A percentile compares a stretch with the other conserved stretches of the same genome.
These are phyloP conservation scores for Pichia deserticola DNA, from an alignment of 805 yeast genomes.

Conservation along the genomic window DNA sequence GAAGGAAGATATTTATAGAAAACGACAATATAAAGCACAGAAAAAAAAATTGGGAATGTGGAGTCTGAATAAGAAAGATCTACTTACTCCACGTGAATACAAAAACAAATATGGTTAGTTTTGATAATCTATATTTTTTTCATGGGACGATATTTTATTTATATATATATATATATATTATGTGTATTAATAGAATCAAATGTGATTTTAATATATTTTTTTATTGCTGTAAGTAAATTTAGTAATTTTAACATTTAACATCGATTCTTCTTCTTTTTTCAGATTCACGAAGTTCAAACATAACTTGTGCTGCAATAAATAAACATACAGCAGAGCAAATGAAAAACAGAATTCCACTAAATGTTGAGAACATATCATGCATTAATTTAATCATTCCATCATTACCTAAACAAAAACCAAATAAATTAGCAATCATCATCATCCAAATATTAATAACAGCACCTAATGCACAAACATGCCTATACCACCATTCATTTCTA, in stretches of 20 bases:
- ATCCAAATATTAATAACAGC: constrained; percentile 89
- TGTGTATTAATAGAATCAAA: not conserved
- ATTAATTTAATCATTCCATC: constrained; percentile 72
- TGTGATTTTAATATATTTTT: not conserved
- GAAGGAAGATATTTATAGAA: constrained; percentile 49
- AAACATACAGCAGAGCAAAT: constrained; percentile 54
- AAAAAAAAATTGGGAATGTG: constrained; percentile 58
- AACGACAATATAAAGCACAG: constrained; percentile 56
- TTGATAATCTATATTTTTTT: not conserved
- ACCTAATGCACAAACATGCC: constrained; percentile 79
- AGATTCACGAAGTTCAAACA: constrained; percentile 86
- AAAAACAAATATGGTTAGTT: constrained; percentile 37
- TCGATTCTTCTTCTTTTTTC: constrained; percentile 81
- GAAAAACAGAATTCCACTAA: constrained; percentile 59
- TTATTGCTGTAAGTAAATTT: not conserved
- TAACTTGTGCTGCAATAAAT: constrained; percentile 82
- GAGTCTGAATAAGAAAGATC: constrained; percentile 38
- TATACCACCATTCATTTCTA: constrained; percentile 51
- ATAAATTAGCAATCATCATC: constrained; percentile 95
- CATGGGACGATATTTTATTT: not conserved
- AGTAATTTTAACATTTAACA: constrained; percentile 52
- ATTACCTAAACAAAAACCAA: constrained; percentile 88
- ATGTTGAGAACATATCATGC: constrained; percentile 63
- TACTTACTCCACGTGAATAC: constrained; percentile 70
- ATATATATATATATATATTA: not conserved